Percentiles rank a stretch among this genome's conserved stretches.
Conservation (phyloP, 169 alveolate genomes). For the Besnoitia besnoiti region DNA sequence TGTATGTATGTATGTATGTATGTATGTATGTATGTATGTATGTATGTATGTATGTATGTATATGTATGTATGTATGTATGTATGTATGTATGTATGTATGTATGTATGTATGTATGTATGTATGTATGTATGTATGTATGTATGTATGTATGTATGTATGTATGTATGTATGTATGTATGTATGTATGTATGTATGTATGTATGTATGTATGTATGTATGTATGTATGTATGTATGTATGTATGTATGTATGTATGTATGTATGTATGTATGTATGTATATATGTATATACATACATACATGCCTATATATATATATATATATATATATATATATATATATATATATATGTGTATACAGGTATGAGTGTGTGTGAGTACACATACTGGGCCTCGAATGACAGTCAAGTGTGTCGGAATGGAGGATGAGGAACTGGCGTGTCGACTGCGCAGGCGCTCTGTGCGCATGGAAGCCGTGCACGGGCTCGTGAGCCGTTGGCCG, state of each 20-base stretch:
- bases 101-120: not conserved
- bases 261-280: not conserved
- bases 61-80: not conserved
- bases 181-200: not conserved
- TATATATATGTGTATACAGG: not conserved
- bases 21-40: not conserved
- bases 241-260: not conserved
- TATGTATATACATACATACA: not conserved
- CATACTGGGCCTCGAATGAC: no score
- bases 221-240: not conserved
- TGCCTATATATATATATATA: no score
- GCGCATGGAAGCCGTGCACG: no score
- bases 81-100: no score
- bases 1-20: not conserved
- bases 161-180: constrained; percentile 13
- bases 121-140: not conserved
- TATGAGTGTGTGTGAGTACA: not conserved
- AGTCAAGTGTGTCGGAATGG: no score
- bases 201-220: not conserved
- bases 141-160: no score
- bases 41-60: not conserved
- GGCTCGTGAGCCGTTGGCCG: no score
- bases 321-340: not conserved
- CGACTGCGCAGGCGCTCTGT: no score
- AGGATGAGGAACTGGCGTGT: no score